phyloP scores from a whole-genome alignment of 2,329 filamentous ascomycete genomes.

The Colletotrichum brevisporum region DNA sequence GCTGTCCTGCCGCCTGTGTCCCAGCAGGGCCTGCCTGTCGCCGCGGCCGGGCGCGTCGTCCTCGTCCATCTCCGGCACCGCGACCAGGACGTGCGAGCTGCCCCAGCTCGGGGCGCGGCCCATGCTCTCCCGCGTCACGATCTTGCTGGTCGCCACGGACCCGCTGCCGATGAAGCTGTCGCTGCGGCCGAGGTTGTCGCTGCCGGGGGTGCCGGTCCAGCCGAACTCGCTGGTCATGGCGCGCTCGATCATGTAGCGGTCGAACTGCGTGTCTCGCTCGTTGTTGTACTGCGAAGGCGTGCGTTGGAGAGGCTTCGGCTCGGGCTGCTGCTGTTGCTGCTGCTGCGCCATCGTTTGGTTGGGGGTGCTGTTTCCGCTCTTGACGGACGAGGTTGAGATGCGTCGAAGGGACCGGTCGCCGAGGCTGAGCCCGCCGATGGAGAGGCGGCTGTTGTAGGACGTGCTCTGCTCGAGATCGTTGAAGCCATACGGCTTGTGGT shows the following conservation, averaged over 20 bases:
- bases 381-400: slow-evolving; percentile 35
- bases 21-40: slow-evolving; percentile 49
- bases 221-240: slow-evolving; percentile 52
- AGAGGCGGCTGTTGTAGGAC: slow-evolving; percentile 31
- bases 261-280: slow-evolving; percentile 48
- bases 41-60: slow-evolving; percentile 43
- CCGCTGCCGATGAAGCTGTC: slow-evolving; percentile 47
- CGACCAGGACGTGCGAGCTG: slow-evolving; percentile 54
- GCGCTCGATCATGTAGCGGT: slow-evolving; percentile 49
- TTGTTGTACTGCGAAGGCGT: slow-evolving; percentile 44
- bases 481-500: slow-evolving; percentile 65
- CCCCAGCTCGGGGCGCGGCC: slow-evolving; percentile 52
- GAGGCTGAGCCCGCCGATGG: slow-evolving; percentile 36
- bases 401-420: slow-evolving; percentile 39
- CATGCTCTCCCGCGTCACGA: slow-evolving; percentile 42
- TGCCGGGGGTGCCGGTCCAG: slow-evolving; percentile 45
- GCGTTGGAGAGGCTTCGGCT: slow-evolving; percentile 14
- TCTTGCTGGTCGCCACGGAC: slow-evolving; percentile 37
- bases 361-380: slow-evolving; percentile 26
- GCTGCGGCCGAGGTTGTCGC: slow-evolving; percentile 42
- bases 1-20: slow-evolving; percentile 36
- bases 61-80: slow-evolving; percentile 57
- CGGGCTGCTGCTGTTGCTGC: slow-evolving; percentile 7
- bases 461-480: slow-evolving; percentile 44
- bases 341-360: slow-evolving; percentile 6